Conservation (phyloP, 192 early-diverging fungal species). For the Backusella tarrabulga region DNA sequence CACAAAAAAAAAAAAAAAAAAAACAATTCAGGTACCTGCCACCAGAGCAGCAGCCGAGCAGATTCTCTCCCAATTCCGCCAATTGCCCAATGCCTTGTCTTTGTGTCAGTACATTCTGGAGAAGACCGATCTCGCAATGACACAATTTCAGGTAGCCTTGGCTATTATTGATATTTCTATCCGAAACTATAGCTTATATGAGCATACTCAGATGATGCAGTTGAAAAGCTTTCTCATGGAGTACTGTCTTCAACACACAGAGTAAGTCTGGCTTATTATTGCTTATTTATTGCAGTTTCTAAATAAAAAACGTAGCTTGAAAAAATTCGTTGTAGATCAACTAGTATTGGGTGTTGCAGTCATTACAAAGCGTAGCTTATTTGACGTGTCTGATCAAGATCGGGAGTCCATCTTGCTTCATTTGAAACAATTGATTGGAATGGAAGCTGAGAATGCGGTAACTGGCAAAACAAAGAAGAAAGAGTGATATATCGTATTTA, state of each 20-base stretch:
- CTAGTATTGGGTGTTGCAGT: constrained; percentile 57
- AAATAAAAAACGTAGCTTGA: constrained; percentile 30
- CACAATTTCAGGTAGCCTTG: constrained; percentile 62
- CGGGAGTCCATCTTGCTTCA: constrained; percentile 54
- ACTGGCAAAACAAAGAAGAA: background rate
- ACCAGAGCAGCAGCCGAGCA: constrained; percentile 51
- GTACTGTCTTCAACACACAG: constrained; percentile 51
- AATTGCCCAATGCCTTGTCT: constrained; percentile 53
- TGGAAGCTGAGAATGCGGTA: constrained; percentile 39
- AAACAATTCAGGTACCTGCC: constrained; percentile 42
- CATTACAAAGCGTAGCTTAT: constrained; percentile 63
- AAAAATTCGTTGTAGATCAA: constrained; percentile 54
- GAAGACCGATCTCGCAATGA: constrained; percentile 46
- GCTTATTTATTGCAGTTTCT: background rate
- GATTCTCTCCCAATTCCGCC: constrained; percentile 49
- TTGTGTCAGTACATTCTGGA: constrained; percentile 64
- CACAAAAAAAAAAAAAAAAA: no score
- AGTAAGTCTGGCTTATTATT: constrained; percentile 26
- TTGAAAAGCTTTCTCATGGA: constrained; percentile 59
- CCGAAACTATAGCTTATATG: constrained; percentile 57
- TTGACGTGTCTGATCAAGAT: constrained; percentile 54
- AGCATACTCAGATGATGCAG: constrained; percentile 47
- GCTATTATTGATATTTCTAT: constrained; percentile 54
- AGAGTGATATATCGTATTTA: background rate
- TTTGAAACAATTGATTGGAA: constrained; percentile 46